Evolutionary conservation across 2,329 filamentous ascomycete genomes (phyloP).

Genomic region (Geosmithia flava): DNA sequence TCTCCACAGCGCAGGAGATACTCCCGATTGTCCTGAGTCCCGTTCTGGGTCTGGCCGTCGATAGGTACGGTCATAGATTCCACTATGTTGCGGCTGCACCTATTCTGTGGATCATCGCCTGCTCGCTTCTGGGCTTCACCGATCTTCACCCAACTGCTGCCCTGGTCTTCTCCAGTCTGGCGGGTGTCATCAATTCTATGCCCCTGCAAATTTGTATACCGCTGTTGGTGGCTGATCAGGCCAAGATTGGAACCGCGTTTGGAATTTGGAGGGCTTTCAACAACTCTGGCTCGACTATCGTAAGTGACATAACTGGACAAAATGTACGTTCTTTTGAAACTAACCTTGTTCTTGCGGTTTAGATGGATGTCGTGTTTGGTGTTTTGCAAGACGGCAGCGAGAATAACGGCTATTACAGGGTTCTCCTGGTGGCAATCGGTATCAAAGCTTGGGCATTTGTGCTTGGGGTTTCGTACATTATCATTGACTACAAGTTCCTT

Average conservation of each 20-base stretch:
- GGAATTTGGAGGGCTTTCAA: constrained; percentile 11
- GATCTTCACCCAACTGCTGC: constrained; percentile 8
- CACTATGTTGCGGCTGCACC: constrained; percentile 10
- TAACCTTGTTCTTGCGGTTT: no score
- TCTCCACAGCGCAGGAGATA: constrained; percentile 9
- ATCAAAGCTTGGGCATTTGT: constrained; percentile 10
- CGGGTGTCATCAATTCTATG: no score
- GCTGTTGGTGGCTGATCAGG: constrained; percentile 10
- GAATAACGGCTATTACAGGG: constrained; percentile 7
- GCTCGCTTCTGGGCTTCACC: constrained; percentile 9
- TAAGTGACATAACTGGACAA: constrained; percentile 5
- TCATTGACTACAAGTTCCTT: constrained; percentile 8
- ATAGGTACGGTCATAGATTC: constrained; percentile 11
- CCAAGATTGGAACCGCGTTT: constrained; percentile 11
- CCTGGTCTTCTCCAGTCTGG: neutral
- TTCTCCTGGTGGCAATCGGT: constrained; percentile 6
- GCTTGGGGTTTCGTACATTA: constrained; percentile 7
- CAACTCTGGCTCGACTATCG: constrained; percentile 10
- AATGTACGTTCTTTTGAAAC: constrained; percentile 10
- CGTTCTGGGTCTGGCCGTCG: constrained; percentile 7
- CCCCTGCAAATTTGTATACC: constrained; percentile 6
- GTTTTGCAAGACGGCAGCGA: no score
- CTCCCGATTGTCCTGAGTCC: constrained; percentile 9
- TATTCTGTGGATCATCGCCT: constrained; percentile 8
- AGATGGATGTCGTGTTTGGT: no score